Conservation (phyloP, 2,329 filamentous ascomycete genomes). For the Fusarium pilosicola region DNA sequence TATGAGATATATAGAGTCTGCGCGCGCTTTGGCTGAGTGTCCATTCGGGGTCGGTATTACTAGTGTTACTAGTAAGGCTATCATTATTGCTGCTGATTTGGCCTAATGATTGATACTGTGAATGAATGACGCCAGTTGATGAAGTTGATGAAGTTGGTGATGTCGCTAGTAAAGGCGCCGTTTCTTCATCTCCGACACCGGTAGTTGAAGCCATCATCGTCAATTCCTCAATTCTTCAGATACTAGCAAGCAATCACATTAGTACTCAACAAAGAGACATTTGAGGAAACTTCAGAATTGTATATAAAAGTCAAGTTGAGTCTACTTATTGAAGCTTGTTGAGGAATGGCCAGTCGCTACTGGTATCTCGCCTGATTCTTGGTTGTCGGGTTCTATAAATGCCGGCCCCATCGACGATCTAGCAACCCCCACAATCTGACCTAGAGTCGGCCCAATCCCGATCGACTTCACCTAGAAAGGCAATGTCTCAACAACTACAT, state of each 20-base stretch:
- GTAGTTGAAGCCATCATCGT: conserved; percentile 16
- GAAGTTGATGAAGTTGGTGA: neutral
- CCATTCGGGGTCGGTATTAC: neutral
- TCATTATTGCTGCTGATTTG: neutral
- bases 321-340: neutral
- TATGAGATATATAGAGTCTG: conserved; percentile 67
- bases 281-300: neutral
- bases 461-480: conserved; percentile 10
- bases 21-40: conserved; percentile 34
- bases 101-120: neutral
- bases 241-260: neutral
- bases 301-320: neutral
- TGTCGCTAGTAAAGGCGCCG: conserved; percentile 7
- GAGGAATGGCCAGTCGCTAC: neutral
- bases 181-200: conserved; percentile 29
- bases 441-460: conserved; percentile 14
- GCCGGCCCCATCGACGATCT: conserved; percentile 2
- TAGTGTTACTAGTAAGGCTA: neutral
- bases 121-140: neutral
- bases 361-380: conserved; percentile 11
- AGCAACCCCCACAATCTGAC: conserved; percentile 14
- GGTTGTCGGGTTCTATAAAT: conserved; percentile 1
- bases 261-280: neutral
- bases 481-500: neutral
- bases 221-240: neutral